Conservation (phyloP, 257 asterid species). For the Rauvolfia tetraphylla region DNA sequence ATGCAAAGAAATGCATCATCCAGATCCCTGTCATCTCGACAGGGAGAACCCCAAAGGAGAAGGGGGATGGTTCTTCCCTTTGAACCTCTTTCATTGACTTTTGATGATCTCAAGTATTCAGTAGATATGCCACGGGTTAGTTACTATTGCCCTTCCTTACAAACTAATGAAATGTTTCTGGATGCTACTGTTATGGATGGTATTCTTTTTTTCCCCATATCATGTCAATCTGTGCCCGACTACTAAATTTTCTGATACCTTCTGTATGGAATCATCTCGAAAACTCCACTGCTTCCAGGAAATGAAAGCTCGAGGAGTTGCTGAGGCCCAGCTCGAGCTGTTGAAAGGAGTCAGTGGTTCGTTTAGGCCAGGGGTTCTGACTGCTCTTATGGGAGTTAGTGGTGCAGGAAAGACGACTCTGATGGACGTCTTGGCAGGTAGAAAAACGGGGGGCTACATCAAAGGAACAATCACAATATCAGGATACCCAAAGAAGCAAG, state of each 20-base stretch:
- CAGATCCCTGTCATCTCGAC: slow-evolving; percentile 19
- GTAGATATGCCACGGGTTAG: slow-evolving; percentile 29
- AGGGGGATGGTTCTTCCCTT: slow-evolving; percentile 55
- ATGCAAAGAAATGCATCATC: slow-evolving; percentile 20
- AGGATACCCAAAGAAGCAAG: slow-evolving; percentile 53
- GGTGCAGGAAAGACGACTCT: slow-evolving; percentile 63
- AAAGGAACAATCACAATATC: slow-evolving; percentile 48
- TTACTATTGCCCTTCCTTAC: background rate
- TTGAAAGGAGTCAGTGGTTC: slow-evolving; percentile 8
- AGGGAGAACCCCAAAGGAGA: slow-evolving; percentile 11
- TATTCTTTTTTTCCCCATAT: background rate
- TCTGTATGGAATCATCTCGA: background rate
- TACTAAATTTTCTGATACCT: background rate
- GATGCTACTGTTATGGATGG: background rate
- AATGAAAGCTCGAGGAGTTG: background rate
- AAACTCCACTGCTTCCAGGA: background rate
- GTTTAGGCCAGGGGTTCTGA: slow-evolving; percentile 26
- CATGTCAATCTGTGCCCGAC: background rate
- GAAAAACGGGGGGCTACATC: slow-evolving; percentile 57
- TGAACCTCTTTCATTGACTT: slow-evolving; percentile 45
- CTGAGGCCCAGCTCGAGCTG: background rate
- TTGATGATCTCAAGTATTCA: slow-evolving; percentile 49
- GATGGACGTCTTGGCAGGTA: slow-evolving; percentile 54
- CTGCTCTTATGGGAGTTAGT: slow-evolving; percentile 62
- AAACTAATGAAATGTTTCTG: background rate